Percentiles rank a stretch among this genome's conserved stretches.
These are phyloP conservation scores for Suillus americanus DNA, from an alignment of 768 basidiomycete genomes.

Conservation along the genomic window DNA sequence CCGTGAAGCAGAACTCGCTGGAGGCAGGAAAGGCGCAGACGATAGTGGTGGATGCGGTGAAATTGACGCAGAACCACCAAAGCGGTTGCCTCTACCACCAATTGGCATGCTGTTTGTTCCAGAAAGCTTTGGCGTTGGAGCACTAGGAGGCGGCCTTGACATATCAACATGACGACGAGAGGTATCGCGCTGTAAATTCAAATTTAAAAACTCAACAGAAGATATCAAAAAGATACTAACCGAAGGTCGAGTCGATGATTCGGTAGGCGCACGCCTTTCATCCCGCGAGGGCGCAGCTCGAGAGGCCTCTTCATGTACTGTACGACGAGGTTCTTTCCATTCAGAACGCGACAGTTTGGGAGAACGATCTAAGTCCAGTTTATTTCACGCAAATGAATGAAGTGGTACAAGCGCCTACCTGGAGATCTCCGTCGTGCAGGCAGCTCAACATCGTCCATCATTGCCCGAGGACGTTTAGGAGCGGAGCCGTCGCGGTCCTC, in stretches of 20 bases:
- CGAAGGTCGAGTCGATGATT: slow-evolving; percentile 14
- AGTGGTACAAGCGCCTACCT: background rate
- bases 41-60: slow-evolving; percentile 5
- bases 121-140: slow-evolving; percentile 26
- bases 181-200: slow-evolving; percentile 20
- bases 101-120: slow-evolving; percentile 35
- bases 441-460: slow-evolving; percentile 25
- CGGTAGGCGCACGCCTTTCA: slow-evolving; percentile 19
- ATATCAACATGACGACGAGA: slow-evolving; percentile 12
- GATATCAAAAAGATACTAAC: slow-evolving; percentile 13
- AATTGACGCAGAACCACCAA: slow-evolving; percentile 13
- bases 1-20: background rate
- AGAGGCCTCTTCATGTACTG: slow-evolving; percentile 10
- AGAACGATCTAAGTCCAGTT: background rate
- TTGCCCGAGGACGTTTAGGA: slow-evolving; percentile 38
- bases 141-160: slow-evolving; percentile 13
- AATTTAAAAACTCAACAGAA: background rate
- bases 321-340: background rate
- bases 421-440: background rate
- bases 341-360: background rate
- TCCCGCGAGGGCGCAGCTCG: slow-evolving; percentile 15
- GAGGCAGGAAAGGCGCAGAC: background rate
- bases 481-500: slow-evolving; percentile 24
- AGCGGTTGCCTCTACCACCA: slow-evolving; percentile 24
- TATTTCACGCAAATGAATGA: background rate